Base-by-base conservation (phyloP, 441 rosid species). In the Eruca vesicaria region DNA sequence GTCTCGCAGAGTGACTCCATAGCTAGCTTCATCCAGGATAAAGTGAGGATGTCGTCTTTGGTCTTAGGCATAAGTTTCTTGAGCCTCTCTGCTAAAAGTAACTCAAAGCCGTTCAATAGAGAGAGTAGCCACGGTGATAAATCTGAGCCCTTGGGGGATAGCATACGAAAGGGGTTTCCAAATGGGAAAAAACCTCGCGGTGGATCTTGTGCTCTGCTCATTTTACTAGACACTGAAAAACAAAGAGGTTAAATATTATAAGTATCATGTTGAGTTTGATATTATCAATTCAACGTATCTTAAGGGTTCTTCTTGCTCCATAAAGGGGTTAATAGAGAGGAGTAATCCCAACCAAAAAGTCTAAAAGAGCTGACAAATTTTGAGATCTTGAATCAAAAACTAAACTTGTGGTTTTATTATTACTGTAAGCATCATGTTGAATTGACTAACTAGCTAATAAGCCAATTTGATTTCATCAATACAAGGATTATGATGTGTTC, bases 21-120 rank as follows among this genome's bases (percentile, higher is more conserved):
- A 7, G 97, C 98, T 50, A 78, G 76, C 78, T 84, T 87, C 98
- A 93, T 90, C 99, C 99, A 95, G 4, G 90, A 60, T 29, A 95
- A 79, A 79, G 86, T 87, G 71, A 93, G 93, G 63, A 93, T 84
- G 26, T 88, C 91, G 35, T 77, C 84, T 60, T 85, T 85, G 63
- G 70, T 86, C 73, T 89, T 87, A 0, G 94, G 96, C 63, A 82
- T 76, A 41, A 95, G 91, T 52, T 84, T 90, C 72, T 69, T 84
- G 45, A 93, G 72, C 75, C 90, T 88, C 82, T 85, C 87, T 16
- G 86, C 87, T 81, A 95, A 79, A 21, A 82, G 73, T 28, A 67
- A 68, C 88, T 95, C 99, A 78, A 95, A 95, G 20, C 63, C 15
- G 9, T 68, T 85, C 75, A 93, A 69, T 3, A 86, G 53, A 35